Percentiles rank a stretch among this genome's conserved stretches.
These are phyloP conservation scores for Penicillium sp. DNA, from an alignment of 2,329 filamentous ascomycete species.

Conservation along the genomic window DNA sequence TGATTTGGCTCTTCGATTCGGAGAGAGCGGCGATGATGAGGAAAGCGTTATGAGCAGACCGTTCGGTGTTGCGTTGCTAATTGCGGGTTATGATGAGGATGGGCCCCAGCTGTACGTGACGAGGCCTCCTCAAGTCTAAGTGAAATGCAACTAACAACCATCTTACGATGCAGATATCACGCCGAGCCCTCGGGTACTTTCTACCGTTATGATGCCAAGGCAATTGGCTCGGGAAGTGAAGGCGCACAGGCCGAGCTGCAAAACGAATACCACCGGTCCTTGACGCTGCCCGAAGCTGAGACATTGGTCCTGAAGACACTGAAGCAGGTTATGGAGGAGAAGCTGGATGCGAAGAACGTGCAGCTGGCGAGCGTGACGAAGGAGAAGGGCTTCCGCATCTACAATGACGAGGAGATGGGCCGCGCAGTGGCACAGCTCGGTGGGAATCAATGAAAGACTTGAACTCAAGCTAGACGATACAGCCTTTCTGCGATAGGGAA, in stretches of 20 bases:
- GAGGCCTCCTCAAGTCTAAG: background rate
- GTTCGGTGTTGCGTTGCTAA: slow-evolving; percentile 93
- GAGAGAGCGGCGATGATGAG: slow-evolving; percentile 94
- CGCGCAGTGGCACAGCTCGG: slow-evolving; percentile 75
- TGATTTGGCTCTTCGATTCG: slow-evolving; percentile 92
- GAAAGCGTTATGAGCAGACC: slow-evolving; percentile 98
- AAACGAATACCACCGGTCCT: slow-evolving; percentile 98
- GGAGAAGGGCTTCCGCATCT: slow-evolving; percentile 98
- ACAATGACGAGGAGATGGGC: slow-evolving; percentile 96
- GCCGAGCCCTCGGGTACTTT: slow-evolving; percentile 98
- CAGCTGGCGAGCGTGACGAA: slow-evolving; percentile 97
- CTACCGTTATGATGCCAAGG: slow-evolving; percentile 98
- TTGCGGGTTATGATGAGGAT: slow-evolving; percentile 96
- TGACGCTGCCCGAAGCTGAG: slow-evolving; percentile 90
- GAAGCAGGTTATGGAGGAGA: slow-evolving; percentile 99
- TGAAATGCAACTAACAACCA: background rate
- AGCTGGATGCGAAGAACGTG: slow-evolving; percentile 97
- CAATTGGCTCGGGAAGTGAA: slow-evolving; percentile 95
- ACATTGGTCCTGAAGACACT: slow-evolving; percentile 94
- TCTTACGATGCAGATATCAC: slow-evolving; percentile 67
- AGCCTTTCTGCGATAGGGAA: background rate
- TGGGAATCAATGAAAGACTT: slow-evolving; percentile 43
- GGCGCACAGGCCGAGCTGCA: slow-evolving; percentile 97
- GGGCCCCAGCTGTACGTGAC: slow-evolving; percentile 76
- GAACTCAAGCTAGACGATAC: slow-evolving; percentile 13